These are phyloP conservation scores for Phylloporus scabripes DNA, from an alignment of 768 basidiomycete genomes.

Conservation along the genomic window DNA sequence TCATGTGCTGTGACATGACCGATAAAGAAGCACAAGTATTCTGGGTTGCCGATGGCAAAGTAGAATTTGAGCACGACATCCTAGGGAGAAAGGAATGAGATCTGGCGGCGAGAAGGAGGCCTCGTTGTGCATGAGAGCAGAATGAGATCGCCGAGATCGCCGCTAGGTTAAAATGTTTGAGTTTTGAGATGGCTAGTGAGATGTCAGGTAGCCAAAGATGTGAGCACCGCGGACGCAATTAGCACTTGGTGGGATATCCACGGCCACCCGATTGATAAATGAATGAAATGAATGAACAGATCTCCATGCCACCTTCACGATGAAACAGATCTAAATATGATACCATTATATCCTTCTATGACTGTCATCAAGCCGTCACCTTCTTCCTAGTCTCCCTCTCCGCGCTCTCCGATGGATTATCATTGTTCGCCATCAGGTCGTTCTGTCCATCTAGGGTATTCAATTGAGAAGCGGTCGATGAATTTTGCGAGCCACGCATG, in stretches of 20 bases:
- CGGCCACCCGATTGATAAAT: conserved; percentile 8
- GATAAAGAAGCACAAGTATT: conserved; percentile 26
- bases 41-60: conserved; percentile 3
- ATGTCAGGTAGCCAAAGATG: background rate
- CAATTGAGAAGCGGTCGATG: conserved; percentile 27
- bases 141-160: conserved; percentile 31
- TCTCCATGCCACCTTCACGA: conserved; percentile 16
- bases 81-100: conserved; percentile 10
- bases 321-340: conserved; percentile 15
- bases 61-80: conserved; percentile 4
- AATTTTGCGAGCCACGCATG: conserved; percentile 38
- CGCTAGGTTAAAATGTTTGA: conserved; percentile 19
- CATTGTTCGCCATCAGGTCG: conserved; percentile 24
- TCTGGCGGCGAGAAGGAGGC: conserved; percentile 10
- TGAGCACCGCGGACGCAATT: conserved; percentile 15
- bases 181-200: conserved; percentile 8
- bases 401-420: conserved; percentile 36
- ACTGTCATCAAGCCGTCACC: conserved; percentile 40
- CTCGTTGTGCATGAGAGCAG: conserved; percentile 12
- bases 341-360: conserved; percentile 30
- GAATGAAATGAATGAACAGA: conserved; percentile 4
- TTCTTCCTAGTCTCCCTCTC: conserved; percentile 44
- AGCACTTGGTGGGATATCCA: conserved; percentile 10
- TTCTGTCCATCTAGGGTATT: conserved; percentile 22
- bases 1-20: conserved; percentile 21